Conservation (phyloP, 345 rosid genomes). For the Eucalyptus sp. region DNA sequence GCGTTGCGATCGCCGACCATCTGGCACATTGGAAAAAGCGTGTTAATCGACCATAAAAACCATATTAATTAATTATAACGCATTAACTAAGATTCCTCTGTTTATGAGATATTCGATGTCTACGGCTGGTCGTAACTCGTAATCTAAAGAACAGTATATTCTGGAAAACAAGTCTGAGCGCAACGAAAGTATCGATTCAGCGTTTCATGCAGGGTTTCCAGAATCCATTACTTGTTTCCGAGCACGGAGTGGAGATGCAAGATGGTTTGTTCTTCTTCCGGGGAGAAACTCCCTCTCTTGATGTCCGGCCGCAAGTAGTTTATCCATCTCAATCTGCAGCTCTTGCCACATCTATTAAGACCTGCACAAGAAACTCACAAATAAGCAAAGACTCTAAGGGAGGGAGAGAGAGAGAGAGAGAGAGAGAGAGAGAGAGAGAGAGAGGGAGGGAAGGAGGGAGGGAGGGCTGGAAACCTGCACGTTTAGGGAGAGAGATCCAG, state of each 20-base stretch:
- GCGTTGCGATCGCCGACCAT: slow-evolving; percentile 78
- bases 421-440: background rate
- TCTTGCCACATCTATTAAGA: slow-evolving; percentile 53
- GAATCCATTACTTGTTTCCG: slow-evolving; percentile 55
- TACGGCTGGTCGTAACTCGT: background rate
- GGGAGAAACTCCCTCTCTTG: slow-evolving; percentile 58
- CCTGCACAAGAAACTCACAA: background rate
- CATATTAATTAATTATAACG: background rate
- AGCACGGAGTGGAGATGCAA: slow-evolving; percentile 50
- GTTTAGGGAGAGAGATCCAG: slow-evolving; percentile 85
- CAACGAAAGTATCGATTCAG: background rate
- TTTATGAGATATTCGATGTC: background rate
- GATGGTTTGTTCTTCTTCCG: slow-evolving; percentile 60
- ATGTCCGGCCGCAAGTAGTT: slow-evolving; percentile 74
- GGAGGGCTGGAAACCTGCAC: slow-evolving; percentile 35
- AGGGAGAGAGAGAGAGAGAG: background rate
- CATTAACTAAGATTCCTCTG: background rate
- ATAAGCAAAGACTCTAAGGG: background rate
- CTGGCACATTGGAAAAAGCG: slow-evolving; percentile 5
- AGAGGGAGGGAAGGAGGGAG: background rate
- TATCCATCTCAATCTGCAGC: slow-evolving; percentile 71
- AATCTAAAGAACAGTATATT: background rate
- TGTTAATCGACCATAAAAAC: background rate
- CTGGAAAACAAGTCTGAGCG: background rate
- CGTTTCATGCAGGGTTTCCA: background rate